Percentiles rank a stretch among this genome's conserved stretches.
phyloP scores from a whole-genome alignment of 164 flowering plant genomes.

The Euptelea pleiosperma region DNA sequence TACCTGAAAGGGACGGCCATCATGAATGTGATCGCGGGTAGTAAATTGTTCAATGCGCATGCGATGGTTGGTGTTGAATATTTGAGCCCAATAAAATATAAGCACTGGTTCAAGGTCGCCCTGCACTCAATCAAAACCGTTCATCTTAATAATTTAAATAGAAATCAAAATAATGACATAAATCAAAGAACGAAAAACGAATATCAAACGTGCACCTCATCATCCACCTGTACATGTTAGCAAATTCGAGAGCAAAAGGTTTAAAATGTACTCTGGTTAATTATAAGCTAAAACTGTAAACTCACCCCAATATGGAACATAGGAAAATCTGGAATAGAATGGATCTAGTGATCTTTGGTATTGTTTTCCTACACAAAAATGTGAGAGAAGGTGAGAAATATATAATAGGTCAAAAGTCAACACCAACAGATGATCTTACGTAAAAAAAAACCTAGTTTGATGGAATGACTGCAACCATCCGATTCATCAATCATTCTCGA shows the following conservation, averaged over 20 bases:
- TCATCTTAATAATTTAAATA: too few relatives aligned
- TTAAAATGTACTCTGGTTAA: too few relatives aligned
- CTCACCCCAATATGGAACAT: slow-evolving; percentile 66
- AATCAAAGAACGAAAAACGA: too few relatives aligned
- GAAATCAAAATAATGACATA: too few relatives aligned
- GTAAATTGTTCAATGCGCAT: slow-evolving; percentile 31
- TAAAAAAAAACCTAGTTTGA: too few relatives aligned
- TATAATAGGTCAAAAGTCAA: too few relatives aligned
- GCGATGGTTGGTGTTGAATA: slow-evolving; percentile 31
- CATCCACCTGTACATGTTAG: too few relatives aligned
- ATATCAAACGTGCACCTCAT: too few relatives aligned
- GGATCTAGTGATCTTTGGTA: slow-evolving; percentile 35
- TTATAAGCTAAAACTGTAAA: background rate
- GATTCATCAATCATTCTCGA: too few relatives aligned
- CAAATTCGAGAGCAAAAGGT: too few relatives aligned
- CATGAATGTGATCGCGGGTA: slow-evolving; percentile 38
- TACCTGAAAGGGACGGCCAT: slow-evolving; percentile 37
- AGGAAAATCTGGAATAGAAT: slow-evolving; percentile 47
- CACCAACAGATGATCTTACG: too few relatives aligned
- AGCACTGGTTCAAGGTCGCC: slow-evolving; percentile 35
- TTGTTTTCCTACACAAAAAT: slow-evolving; percentile 42
- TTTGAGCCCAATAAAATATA: slow-evolving; percentile 36
- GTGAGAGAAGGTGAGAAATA: background rate
- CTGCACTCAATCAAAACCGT: slow-evolving; percentile 14
- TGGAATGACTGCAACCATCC: too few relatives aligned